Conservation (phyloP, 257 asterid genomes). For the Cruciata laevipes region DNA sequence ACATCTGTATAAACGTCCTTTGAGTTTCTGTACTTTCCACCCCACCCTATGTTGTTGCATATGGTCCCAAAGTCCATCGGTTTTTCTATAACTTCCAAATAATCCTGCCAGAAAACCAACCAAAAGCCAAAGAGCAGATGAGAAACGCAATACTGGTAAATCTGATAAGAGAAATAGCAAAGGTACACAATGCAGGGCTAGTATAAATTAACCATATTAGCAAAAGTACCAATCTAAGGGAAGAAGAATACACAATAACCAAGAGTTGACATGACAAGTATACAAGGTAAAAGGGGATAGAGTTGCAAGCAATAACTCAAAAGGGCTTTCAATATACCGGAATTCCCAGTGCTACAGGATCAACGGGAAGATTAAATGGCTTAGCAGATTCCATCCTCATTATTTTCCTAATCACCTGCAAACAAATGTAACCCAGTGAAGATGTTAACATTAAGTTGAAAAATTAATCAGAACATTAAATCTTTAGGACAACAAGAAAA, state of each 20-base stretch:
- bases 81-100: slow-evolving; percentile 79
- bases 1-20: slow-evolving; percentile 86
- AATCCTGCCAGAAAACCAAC: slow-evolving; percentile 55
- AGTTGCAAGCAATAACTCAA: slow-evolving; percentile 2
- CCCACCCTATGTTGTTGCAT: slow-evolving; percentile 82
- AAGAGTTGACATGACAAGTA: neutral
- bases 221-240: neutral
- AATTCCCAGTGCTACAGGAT: slow-evolving; percentile 78
- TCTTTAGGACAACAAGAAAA: neutral
- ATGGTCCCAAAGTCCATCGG: slow-evolving; percentile 99
- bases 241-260: neutral
- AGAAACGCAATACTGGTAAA: neutral
- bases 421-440: slow-evolving; percentile 16
- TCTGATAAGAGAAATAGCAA: neutral
- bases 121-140: neutral
- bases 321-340: slow-evolving; percentile 33
- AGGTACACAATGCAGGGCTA: neutral
- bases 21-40: slow-evolving; percentile 68
- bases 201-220: neutral
- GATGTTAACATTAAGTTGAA: neutral
- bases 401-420: slow-evolving; percentile 66
- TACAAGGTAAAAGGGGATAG: neutral
- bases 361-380: slow-evolving; percentile 79
- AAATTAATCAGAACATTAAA: neutral
- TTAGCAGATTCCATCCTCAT: slow-evolving; percentile 94